Percentiles rank a stretch among this genome's conserved stretches.
phyloP scores from a whole-genome alignment of 179 eudicot species.

The Kewa caespitosa region DNA sequence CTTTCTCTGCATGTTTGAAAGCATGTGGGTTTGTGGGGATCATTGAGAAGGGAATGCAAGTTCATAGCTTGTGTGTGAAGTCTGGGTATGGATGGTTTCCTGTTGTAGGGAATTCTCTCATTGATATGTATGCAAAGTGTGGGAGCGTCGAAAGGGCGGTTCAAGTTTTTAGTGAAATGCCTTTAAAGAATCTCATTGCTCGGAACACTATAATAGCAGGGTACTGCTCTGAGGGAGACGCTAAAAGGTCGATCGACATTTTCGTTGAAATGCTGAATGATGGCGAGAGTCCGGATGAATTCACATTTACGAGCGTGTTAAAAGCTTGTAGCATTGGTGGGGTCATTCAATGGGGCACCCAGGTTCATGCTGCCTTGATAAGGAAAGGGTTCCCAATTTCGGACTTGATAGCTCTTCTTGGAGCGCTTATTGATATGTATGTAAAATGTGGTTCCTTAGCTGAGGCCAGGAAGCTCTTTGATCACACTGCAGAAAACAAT shows the following conservation, averaged over 20 bases:
- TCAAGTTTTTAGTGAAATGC: slow-evolving; percentile 42
- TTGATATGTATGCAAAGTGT: slow-evolving; percentile 83
- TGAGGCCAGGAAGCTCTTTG: slow-evolving; percentile 37
- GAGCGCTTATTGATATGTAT: slow-evolving; percentile 46
- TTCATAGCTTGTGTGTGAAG: slow-evolving; percentile 61
- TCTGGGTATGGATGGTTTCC: slow-evolving; percentile 48
- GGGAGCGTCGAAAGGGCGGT: slow-evolving; percentile 49
- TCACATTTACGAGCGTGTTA: slow-evolving; percentile 39
- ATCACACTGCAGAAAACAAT: slow-evolving; percentile 38
- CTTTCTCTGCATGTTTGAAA: slow-evolving; percentile 62
- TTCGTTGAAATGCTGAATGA: slow-evolving; percentile 28
- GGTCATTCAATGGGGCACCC: slow-evolving; percentile 32
- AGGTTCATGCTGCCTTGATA: slow-evolving; percentile 47
- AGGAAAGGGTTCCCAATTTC: slow-evolving; percentile 43
- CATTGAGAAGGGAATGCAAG: slow-evolving; percentile 58
- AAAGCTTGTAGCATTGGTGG: slow-evolving; percentile 38
- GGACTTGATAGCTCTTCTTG: slow-evolving; percentile 31
- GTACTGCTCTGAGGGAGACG: slow-evolving; percentile 25
- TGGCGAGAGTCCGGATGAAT: slow-evolving; percentile 43
- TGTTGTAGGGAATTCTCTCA: slow-evolving; percentile 66
- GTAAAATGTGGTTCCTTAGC: slow-evolving; percentile 38
- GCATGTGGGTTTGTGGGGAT: slow-evolving; percentile 55
- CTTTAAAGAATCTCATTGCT: slow-evolving; percentile 29
- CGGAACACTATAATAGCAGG: slow-evolving; percentile 53
- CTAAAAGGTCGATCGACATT: slow-evolving; percentile 24